phyloP scores from a whole-genome alignment of 1,284 basidiomycete genomes.

The Cutaneotrichosporon cyanovorans region DNA sequence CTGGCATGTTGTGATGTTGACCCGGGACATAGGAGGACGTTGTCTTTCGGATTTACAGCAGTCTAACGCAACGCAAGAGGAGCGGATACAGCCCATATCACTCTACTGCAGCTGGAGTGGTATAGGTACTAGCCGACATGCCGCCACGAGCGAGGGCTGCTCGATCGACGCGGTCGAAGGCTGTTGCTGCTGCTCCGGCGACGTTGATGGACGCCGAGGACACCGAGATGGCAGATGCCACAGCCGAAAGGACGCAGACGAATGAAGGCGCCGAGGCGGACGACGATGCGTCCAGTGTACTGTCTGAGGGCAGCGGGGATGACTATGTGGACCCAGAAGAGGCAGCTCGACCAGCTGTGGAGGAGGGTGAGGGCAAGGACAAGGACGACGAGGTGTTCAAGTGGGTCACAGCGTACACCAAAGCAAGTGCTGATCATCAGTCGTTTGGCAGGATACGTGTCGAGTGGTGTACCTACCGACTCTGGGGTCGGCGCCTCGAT shows the following conservation, averaged over 20 bases:
- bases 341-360: conserved; percentile 3
- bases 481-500: conserved; percentile 16
- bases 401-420: conserved; percentile 13
- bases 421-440: conserved; percentile 11
- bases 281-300: conserved; percentile 20
- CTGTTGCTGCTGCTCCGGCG: background rate
- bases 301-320: conserved; percentile 19
- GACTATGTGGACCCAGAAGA: conserved; percentile 10
- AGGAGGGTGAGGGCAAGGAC: conserved; percentile 2
- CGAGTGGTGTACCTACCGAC: conserved; percentile 9
- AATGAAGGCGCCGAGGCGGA: too few species aligned
- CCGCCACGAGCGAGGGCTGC: too few species aligned
- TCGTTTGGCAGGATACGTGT: conserved; percentile 31
- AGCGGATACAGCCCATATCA: too few species aligned
- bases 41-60: too few species aligned
- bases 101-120: too few species aligned
- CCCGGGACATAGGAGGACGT: too few species aligned
- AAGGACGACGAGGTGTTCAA: conserved; percentile 27
- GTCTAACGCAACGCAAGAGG: too few species aligned
- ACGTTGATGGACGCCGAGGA: conserved; percentile 1
- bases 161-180: background rate
- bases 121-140: too few species aligned
- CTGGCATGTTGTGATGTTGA: too few species aligned
- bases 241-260: too few species aligned
- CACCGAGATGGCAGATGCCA: background rate